phyloP scores from a whole-genome alignment of 345 rosid genomes.

The Boechera divaricarpa region DNA sequence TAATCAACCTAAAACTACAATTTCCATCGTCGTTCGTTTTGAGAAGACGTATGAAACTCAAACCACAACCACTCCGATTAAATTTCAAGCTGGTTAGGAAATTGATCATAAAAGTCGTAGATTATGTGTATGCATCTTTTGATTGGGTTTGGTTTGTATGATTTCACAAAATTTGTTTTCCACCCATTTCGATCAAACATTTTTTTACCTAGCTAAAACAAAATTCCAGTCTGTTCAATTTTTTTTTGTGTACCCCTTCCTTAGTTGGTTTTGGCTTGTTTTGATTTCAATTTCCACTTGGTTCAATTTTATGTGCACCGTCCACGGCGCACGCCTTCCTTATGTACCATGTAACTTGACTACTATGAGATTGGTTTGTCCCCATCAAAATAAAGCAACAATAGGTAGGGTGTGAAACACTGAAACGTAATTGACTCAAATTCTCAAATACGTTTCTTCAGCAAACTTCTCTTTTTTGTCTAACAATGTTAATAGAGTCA shows the following conservation, averaged over 20 bases:
- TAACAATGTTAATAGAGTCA: conserved; percentile 23
- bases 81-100: too few relatives aligned
- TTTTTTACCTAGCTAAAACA: too few relatives aligned
- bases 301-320: not conserved
- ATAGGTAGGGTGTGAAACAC: not conserved
- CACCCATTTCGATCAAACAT: too few relatives aligned
- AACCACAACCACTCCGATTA: too few relatives aligned
- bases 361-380: not conserved
- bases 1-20: too few relatives aligned
- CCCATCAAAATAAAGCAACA: not conserved
- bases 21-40: too few relatives aligned
- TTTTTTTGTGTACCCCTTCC: not conserved
- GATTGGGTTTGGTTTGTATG: too few relatives aligned
- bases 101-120: too few relatives aligned
- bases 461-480: not conserved
- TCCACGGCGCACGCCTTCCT: not conserved
- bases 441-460: conserved; percentile 22
- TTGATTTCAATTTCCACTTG: not conserved
- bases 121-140: too few relatives aligned
- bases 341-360: not conserved
- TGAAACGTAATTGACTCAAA: conserved; percentile 30
- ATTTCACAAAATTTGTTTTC: too few relatives aligned
- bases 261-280: not conserved
- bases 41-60: too few relatives aligned
- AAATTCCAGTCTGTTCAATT: too few relatives aligned